Evolutionary conservation across 1,284 basidiomycete species (phyloP), one percentile per base, ranked within the genome.

Genomic region (Mycosarcoma maydis): DNA sequence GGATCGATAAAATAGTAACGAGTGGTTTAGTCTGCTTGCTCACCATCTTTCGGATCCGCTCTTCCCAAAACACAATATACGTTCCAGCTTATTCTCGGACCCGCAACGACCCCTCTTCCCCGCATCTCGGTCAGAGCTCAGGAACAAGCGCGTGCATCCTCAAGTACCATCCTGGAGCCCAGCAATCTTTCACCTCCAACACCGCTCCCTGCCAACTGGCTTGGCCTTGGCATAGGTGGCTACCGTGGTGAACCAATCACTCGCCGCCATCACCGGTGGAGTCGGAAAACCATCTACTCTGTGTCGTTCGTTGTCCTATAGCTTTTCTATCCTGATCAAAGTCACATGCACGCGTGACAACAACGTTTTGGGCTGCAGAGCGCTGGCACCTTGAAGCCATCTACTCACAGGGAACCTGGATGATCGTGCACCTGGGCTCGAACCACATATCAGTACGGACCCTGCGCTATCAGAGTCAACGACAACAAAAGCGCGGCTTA

Each of bases 31-130:
- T 29, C 14, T 44, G 16, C 17, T 23, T 49, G 51, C 41, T 54
- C 61, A 39, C 51, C 61, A 65, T 39, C 61, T 57, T 42, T 65
- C 61, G 61, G 61, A 65, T 65, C 61, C 61, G 61, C 61, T 43
- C 61, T 57, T 42, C 32, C 27, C 39, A 36, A 42, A 45, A 52
- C 45, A 47, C 36, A 48, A 57, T 50, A 53, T 62, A 32, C 50
- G 45, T 45, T 42, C 52, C 45, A 47, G n/a, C 44, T 22, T 51
- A 30, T 51, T 62, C 48, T 56, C 59, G 59, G 59, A 62, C 38
- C 59, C 59, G 60, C 60, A 48, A 43, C 45, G 26, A 30, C 38
- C 24, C 16, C 23, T 37, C 54, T 38, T 39, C 55, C 47, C 61
- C 39, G 55, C 61, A 48, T 43, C 39, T 20, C 27, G 27, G 29